Percentiles rank a stretch among this genome's conserved stretches.
These are phyloP conservation scores for Cylindrotheca fusiformis DNA, from an alignment of 108 stramenopile species.

Conservation along the genomic window DNA sequence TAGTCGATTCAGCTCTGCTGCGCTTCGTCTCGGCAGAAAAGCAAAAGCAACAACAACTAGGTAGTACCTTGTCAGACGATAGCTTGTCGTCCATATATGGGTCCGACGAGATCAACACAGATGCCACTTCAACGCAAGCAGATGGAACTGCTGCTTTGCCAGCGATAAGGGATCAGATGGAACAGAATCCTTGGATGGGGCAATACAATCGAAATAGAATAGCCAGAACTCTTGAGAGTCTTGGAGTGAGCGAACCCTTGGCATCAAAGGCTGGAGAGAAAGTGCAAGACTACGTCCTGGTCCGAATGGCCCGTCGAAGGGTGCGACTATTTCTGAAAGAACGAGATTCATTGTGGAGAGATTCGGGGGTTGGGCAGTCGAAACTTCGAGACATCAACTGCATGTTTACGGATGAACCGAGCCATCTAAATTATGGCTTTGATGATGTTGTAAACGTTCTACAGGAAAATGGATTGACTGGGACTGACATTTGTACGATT, in stretches of 20 bases:
- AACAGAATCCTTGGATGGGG: conserved; percentile 34
- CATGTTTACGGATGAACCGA: background rate
- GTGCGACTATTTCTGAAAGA: conserved; percentile 64
- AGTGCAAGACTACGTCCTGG: conserved; percentile 55
- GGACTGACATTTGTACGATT: conserved; percentile 58
- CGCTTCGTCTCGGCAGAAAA: conserved; percentile 66
- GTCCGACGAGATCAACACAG: background rate
- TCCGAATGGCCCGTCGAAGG: conserved; percentile 52
- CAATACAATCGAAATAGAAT: conserved; percentile 61
- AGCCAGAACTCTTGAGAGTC: conserved; percentile 35
- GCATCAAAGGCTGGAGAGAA: conserved; percentile 51
- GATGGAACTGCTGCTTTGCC: background rate
- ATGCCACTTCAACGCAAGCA: background rate
- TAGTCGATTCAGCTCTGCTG: conserved; percentile 69
- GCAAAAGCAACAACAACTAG: conserved; percentile 17
- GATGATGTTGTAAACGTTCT: conserved; percentile 48
- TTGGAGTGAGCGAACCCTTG: conserved; percentile 43
- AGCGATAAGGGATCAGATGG: background rate
- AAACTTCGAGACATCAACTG: background rate
- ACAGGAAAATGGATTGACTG: conserved; percentile 60
- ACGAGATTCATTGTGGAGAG: conserved; percentile 55
- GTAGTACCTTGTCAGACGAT: background rate
- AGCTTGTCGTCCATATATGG: background rate
- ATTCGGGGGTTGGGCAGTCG: background rate
- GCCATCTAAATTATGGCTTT: conserved; percentile 36